Evolutionary conservation across 495 filamentous ascomycete genomes (phyloP).

Genomic region (Xylaria cubensis): DNA sequence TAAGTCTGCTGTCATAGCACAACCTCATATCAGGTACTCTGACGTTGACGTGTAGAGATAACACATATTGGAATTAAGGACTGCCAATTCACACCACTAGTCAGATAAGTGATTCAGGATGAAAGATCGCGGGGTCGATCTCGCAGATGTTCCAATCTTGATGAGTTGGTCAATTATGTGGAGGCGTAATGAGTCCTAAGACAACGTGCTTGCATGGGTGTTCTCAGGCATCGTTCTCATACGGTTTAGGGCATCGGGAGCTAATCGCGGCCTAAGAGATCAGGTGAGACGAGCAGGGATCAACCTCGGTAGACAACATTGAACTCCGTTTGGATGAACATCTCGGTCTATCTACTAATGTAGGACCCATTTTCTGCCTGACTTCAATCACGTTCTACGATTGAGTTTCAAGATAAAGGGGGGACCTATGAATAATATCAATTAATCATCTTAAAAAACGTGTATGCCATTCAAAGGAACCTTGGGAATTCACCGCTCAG

Average conservation of each 20-base stretch:
- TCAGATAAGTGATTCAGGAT: not conserved
- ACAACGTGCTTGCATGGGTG: conserved; percentile 10
- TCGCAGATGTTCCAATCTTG: conserved; percentile 10
- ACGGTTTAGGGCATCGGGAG: conserved; percentile 3
- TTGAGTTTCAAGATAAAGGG: not conserved
- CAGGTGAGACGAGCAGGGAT: conserved; percentile 19
- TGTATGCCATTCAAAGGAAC: not conserved
- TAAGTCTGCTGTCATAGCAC: not conserved
- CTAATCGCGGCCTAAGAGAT: conserved; percentile 22
- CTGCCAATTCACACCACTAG: not conserved
- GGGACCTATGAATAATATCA: conserved; percentile 1
- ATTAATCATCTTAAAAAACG: not conserved
- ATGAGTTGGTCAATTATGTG: conserved; percentile 13
- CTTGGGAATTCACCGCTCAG: not conserved
- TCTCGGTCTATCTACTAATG: not conserved
- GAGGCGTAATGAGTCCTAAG: not conserved
- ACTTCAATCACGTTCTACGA: conserved; percentile 1
- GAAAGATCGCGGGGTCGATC: not conserved
- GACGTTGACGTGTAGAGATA: conserved; percentile 9
- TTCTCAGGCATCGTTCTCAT: conserved; percentile 4
- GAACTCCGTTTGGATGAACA: not conserved
- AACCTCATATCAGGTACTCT: not conserved
- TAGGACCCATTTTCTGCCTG: not conserved
- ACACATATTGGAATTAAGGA: not conserved
- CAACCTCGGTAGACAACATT: not conserved